phyloP scores from a whole-genome alignment of 805 yeast genomes.

The Nakazawaea ishiwadae region DNA sequence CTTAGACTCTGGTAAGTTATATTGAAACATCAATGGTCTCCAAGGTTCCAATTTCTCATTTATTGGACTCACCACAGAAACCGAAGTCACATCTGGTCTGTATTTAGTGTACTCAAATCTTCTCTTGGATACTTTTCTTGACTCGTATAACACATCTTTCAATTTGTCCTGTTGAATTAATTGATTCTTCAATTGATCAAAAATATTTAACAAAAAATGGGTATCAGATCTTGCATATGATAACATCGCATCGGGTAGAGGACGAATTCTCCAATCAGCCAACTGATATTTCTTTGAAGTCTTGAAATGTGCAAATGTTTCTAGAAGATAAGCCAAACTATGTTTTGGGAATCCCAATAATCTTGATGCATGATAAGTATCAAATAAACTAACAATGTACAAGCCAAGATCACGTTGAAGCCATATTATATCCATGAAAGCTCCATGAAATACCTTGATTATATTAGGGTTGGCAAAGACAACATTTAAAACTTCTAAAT shows the following conservation, averaged over 20 bases:
- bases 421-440: slow-evolving; percentile 96
- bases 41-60: slow-evolving; percentile 60
- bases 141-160: slow-evolving; percentile 63
- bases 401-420: slow-evolving; percentile 91
- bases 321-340: slow-evolving; percentile 80
- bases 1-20: slow-evolving; percentile 53
- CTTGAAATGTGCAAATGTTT: slow-evolving; percentile 72
- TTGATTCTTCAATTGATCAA: slow-evolving; percentile 63
- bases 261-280: slow-evolving; percentile 95
- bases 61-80: slow-evolving; percentile 41
- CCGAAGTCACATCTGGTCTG: slow-evolving; percentile 35
- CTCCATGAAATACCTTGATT: slow-evolving; percentile 91
- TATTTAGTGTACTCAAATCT: slow-evolving; percentile 77
- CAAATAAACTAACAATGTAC: slow-evolving; percentile 84
- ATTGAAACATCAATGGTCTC: slow-evolving; percentile 56
- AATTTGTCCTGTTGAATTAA: slow-evolving; percentile 47
- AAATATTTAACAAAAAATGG: slow-evolving; percentile 81
- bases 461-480: slow-evolving; percentile 79
- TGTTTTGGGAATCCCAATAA: slow-evolving; percentile 75
- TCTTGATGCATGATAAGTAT: slow-evolving; percentile 86
- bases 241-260: slow-evolving; percentile 68
- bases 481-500: slow-evolving; percentile 59
- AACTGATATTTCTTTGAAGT: slow-evolving; percentile 93
- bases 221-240: slow-evolving; percentile 94
- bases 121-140: slow-evolving; percentile 74